Conservation (phyloP, 805 yeast species). For the Candida verbasci region DNA sequence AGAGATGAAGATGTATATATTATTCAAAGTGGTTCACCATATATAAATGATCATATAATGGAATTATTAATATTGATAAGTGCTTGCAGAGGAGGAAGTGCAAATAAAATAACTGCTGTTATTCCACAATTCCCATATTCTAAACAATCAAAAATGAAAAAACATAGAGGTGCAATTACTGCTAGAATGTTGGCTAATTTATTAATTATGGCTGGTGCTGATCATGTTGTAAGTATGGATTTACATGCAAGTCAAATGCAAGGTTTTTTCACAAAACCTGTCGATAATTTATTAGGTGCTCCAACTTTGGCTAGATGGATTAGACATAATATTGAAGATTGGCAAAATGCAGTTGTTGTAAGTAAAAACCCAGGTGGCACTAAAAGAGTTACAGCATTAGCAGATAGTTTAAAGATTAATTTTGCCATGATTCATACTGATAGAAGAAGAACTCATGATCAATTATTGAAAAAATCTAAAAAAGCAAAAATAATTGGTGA, state of each 20-base stretch:
- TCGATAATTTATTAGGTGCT: slow-evolving; percentile 93
- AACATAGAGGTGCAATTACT: slow-evolving; percentile 97
- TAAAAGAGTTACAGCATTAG: slow-evolving; percentile 93
- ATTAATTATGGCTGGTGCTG: slow-evolving; percentile 97
- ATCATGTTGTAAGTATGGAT: slow-evolving; percentile 97
- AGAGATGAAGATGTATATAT: slow-evolving; percentile 96
- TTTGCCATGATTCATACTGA: slow-evolving; percentile 99
- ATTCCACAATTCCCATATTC: slow-evolving; percentile 98
- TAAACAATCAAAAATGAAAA: slow-evolving; percentile 96
- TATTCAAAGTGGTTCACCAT: slow-evolving; percentile 84
- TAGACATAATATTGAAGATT: slow-evolving; percentile 80
- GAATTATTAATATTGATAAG: slow-evolving; percentile 88
- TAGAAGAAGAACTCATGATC: slow-evolving; percentile 84
- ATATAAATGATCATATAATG: slow-evolving; percentile 91
- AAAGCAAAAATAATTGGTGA: slow-evolving; percentile 32
- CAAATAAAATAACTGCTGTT: slow-evolving; percentile 95
- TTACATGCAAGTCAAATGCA: slow-evolving; percentile 97
- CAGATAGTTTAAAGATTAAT: slow-evolving; percentile 93
- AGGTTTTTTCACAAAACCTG: slow-evolving; percentile 96
- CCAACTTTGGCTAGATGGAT: slow-evolving; percentile 97
- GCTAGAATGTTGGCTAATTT: slow-evolving; percentile 97
- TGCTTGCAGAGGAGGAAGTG: slow-evolving; percentile 97
- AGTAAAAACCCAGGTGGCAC: slow-evolving; percentile 99
- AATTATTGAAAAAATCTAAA: slow-evolving; percentile 43
- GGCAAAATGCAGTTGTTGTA: slow-evolving; percentile 87